Evolutionary conservation across 1,139 yeast species (phyloP).

Genomic region (Diutina rugosa): DNA sequence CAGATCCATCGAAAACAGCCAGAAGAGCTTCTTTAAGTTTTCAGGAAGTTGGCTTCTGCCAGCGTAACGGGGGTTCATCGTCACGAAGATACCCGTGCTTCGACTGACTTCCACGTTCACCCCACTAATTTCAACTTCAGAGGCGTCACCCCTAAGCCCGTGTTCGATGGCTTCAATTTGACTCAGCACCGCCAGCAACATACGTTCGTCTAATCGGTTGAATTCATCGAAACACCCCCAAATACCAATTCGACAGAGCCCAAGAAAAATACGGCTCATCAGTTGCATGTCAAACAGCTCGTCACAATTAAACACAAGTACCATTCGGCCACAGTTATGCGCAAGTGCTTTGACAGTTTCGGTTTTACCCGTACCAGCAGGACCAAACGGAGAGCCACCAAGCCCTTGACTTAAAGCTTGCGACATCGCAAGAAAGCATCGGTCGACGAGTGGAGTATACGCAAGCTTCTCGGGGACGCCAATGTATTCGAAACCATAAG

Average conservation of each 20-base stretch:
- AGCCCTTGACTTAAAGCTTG: conserved; percentile 60
- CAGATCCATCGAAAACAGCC: conserved; percentile 59
- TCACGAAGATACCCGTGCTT: conserved; percentile 68
- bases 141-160: conserved; percentile 20
- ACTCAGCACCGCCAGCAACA: conserved; percentile 76
- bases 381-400: conserved; percentile 94
- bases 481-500: conserved; percentile 73
- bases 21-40: conserved; percentile 66
- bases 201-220: conserved; percentile 61
- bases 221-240: conserved; percentile 98
- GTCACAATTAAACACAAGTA: conserved; percentile 82
- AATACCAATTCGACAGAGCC: conserved; percentile 78
- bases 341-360: conserved; percentile 85
- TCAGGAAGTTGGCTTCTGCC: conserved; percentile 83
- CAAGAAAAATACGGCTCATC: conserved; percentile 65
- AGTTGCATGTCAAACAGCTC: conserved; percentile 77
- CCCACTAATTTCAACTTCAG: conserved; percentile 35
- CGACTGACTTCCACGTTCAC: conserved; percentile 28
- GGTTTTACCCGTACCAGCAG: conserved; percentile 97
- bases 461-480: conserved; percentile 72
- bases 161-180: conserved; percentile 64
- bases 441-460: conserved; percentile 59
- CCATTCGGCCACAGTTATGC: conserved; percentile 66
- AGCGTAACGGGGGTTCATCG: conserved; percentile 85
- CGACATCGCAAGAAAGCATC: conserved; percentile 56